Conservation (phyloP, 2,329 filamentous ascomycete genomes). For the Aspergillus quadrilineatus region DNA sequence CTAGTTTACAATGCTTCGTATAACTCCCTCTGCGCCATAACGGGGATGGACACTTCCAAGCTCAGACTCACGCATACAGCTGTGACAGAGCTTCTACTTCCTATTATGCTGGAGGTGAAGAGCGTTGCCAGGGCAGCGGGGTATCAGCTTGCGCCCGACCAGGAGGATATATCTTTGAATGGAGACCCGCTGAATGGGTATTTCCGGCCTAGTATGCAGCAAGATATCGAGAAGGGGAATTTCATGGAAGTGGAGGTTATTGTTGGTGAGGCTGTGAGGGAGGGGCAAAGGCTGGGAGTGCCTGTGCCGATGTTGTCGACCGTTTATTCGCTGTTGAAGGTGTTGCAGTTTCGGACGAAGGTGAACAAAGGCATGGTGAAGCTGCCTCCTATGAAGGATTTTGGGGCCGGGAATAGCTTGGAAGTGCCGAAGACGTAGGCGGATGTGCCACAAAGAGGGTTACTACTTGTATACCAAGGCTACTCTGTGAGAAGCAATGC, state of each 20-base stretch:
- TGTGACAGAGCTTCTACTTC: slow-evolving; percentile 51
- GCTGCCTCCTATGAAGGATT: neutral
- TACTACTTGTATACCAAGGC: neutral
- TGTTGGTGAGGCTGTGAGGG: slow-evolving; percentile 8
- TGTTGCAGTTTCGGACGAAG: slow-evolving; percentile 9
- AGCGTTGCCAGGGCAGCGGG: slow-evolving; percentile 49
- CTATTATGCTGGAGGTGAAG: slow-evolving; percentile 50
- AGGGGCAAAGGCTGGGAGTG: slow-evolving; percentile 5
- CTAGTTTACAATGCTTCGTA: slow-evolving; percentile 54
- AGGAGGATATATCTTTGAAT: slow-evolving; percentile 43
- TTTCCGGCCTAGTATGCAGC: slow-evolving; percentile 52
- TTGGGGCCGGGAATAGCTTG: neutral
- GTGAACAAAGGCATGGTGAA: slow-evolving; percentile 1
- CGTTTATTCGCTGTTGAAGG: slow-evolving; percentile 10
- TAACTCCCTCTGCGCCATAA: slow-evolving; percentile 55
- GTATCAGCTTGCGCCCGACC: slow-evolving; percentile 43
- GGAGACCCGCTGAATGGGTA: slow-evolving; percentile 49
- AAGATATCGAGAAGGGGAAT: slow-evolving; percentile 42
- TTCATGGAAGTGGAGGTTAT: slow-evolving; percentile 12
- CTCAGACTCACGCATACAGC: slow-evolving; percentile 47
- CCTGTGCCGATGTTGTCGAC: slow-evolving; percentile 2
- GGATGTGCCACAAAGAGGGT: neutral
- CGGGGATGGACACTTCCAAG: slow-evolving; percentile 52
- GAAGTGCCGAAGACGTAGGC: neutral
- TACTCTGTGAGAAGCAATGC: too few relatives aligned